phyloP scores from a whole-genome alignment of 768 basidiomycete species.

The Erythrobasidium yunnanense region DNA sequence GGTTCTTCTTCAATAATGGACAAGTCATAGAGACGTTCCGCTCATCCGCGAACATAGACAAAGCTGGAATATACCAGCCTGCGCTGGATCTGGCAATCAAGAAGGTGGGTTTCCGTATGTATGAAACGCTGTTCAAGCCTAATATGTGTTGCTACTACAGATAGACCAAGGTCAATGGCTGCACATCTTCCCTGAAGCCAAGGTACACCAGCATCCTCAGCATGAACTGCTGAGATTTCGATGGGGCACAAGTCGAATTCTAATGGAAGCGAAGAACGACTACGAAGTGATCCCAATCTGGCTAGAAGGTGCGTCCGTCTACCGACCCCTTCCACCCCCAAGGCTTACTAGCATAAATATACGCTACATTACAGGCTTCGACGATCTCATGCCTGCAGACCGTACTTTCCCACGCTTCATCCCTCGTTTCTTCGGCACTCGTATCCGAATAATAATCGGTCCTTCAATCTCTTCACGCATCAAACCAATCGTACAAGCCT shows the following conservation, averaged over 20 bases:
- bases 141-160: too few species aligned
- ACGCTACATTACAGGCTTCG: conserved; percentile 15
- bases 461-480: not conserved
- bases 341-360: too few species aligned
- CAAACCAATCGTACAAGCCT: conserved; percentile 6
- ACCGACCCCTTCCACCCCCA: too few species aligned
- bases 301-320: conserved; percentile 8
- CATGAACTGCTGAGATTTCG: conserved; percentile 18
- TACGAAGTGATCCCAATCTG: conserved; percentile 20
- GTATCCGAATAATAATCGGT: conserved; percentile 14
- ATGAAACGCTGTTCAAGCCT: too few species aligned
- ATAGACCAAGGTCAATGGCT: conserved; percentile 22
- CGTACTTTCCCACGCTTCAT: conserved; percentile 16
- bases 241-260: conserved; percentile 26
- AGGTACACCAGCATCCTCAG: conserved; percentile 20
- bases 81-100: conserved; percentile 25
- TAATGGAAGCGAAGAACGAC: conserved; percentile 12
- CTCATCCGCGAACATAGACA: not conserved
- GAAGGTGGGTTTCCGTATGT: not conserved
- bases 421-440: conserved; percentile 21
- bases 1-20: conserved; percentile 19
- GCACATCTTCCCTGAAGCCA: conserved; percentile 29
- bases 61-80: conserved; percentile 27
- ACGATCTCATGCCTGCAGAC: conserved; percentile 25
- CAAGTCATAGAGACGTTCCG: conserved; percentile 28